Evolutionary conservation across 768 basidiomycete species (phyloP), one percentile per base, ranked within the genome.

Genomic region (Pleurotus giganteus): DNA sequence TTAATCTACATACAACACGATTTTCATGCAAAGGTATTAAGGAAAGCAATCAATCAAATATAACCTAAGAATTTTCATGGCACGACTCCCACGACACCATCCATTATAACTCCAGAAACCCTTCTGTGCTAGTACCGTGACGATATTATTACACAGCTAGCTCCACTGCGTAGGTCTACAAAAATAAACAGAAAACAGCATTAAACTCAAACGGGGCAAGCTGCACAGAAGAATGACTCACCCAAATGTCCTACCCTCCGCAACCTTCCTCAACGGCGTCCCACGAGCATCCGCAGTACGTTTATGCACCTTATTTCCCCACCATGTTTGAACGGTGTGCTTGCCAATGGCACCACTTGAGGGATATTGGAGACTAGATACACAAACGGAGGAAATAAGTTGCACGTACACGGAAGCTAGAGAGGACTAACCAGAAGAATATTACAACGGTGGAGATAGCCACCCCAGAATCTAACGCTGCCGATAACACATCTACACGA

Each of bases 381-480:
- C 13, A 42, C 23, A 11, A 15, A 21, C n/a, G n/a, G 21, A 31
- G 12, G 23, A n/a, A 9, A 36, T 12, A 21, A 31, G 4, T n/a
- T 0, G 23, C 26, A 45, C 12, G 17, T 12, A 17, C 41, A 29
- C 31, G 11, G 19, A 49, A 37, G 17, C 13, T 13, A 26, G 54
- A 26, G 27, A 36, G 52, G 44, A 39, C 57, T 26, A 15, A 57
- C 57, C 52, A 47, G 44, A 57, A 57, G 41, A 57, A 57, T 29
- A 57, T 54, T 34, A 81, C 11, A 12, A 83, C 59, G 0, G 73
- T 71, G 0, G 77, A 74, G 26, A 84, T 53, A 0, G 80, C 80
- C 3, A 77, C 70, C 15, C 83, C 83, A 2, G 78, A 71, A 58
- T 84, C 82, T n/a, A 84, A 66, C 9, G 82, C 82, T 17, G 82